A percentile compares a stretch with the other conserved stretches of the same genome.
phyloP scores from a whole-genome alignment of 306 rosid species.

The Sechiopsis laciniata region DNA sequence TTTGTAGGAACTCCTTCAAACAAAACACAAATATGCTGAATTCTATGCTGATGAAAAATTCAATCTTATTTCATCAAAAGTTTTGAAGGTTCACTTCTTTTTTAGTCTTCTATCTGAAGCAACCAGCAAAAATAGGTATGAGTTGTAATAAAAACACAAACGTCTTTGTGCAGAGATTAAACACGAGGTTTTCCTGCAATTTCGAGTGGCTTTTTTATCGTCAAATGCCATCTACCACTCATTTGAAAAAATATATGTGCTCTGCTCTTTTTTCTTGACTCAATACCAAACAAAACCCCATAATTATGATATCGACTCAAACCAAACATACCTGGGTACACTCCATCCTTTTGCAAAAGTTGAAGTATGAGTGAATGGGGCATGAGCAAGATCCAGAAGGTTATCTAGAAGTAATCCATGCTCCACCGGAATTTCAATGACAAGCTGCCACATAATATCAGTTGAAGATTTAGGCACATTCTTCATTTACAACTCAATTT shows the following conservation, averaged over 20 bases:
- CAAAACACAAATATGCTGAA: neutral
- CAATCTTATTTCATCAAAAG: neutral
- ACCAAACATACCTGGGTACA: conserved; percentile 64
- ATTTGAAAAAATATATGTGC: neutral
- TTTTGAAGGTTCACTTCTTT: neutral
- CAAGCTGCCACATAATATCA: conserved; percentile 41
- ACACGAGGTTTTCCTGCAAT: neutral
- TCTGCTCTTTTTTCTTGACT: neutral
- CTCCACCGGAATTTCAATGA: conserved; percentile 86
- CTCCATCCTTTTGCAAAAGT: conserved; percentile 98
- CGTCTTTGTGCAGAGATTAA: neutral
- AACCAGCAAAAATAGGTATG: neutral
- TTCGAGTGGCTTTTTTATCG: neutral
- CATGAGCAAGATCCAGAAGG: conserved; percentile 98
- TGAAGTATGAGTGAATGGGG: conserved; percentile 97
- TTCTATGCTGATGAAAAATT: neutral
- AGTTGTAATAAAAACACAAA: neutral
- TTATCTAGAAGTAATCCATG: conserved; percentile 94
- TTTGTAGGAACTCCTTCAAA: neutral
- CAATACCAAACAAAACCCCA: neutral
- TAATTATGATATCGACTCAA: neutral
- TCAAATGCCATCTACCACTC: neutral
- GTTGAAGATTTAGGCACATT: neutral
- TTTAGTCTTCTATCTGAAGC: neutral
- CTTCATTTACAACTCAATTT: conserved; percentile 13